phyloP scores from a whole-genome alignment of 495 filamentous ascomycete species.

The Penicillium silybi region DNA sequence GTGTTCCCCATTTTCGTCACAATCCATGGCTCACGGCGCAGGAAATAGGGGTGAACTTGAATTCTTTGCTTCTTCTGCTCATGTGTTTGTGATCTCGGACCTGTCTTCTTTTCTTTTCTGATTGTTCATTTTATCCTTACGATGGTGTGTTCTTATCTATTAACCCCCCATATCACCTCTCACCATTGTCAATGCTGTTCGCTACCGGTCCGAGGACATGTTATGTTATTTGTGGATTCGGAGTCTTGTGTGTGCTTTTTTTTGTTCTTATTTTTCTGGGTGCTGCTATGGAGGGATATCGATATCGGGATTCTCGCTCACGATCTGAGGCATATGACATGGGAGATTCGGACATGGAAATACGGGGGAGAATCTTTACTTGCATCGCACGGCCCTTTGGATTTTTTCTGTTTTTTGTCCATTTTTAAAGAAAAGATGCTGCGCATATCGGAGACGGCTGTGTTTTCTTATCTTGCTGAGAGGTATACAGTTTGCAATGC shows the following conservation, averaged over 20 bases:
- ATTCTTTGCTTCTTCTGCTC: slow-evolving; percentile 11
- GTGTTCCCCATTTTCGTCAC: slow-evolving; percentile 19
- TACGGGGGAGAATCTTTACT: slow-evolving; percentile 17
- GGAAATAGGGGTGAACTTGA: slow-evolving; percentile 18
- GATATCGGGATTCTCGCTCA: slow-evolving; percentile 9
- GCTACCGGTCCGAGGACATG: slow-evolving; percentile 6
- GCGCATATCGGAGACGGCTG: slow-evolving; percentile 14
- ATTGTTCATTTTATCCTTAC: slow-evolving; percentile 23
- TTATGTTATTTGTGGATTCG: slow-evolving; percentile 2
- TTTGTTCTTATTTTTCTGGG: slow-evolving; percentile 5
- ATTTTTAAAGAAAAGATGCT: slow-evolving; percentile 18
- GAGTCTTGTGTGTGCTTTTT: slow-evolving; percentile 21
- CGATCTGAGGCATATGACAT: slow-evolving; percentile 26
- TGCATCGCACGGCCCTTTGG: slow-evolving; percentile 16
- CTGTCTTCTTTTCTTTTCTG: slow-evolving; percentile 17
- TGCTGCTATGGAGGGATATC: not conserved
- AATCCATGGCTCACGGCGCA: slow-evolving; percentile 39
- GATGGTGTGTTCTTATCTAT: slow-evolving; percentile 16
- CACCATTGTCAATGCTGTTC: slow-evolving; percentile 20
- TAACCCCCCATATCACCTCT: slow-evolving; percentile 8
- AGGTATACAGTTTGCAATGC: slow-evolving; percentile 26
- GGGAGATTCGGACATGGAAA: slow-evolving; percentile 20
- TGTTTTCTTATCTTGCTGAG: slow-evolving; percentile 23
- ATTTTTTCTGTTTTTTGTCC: slow-evolving; percentile 20
- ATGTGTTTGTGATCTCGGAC: slow-evolving; percentile 18